These are phyloP conservation scores for Zymoseptoria pseudotritici DNA, from an alignment of 2,329 filamentous ascomycete genomes.

Conservation along the genomic window DNA sequence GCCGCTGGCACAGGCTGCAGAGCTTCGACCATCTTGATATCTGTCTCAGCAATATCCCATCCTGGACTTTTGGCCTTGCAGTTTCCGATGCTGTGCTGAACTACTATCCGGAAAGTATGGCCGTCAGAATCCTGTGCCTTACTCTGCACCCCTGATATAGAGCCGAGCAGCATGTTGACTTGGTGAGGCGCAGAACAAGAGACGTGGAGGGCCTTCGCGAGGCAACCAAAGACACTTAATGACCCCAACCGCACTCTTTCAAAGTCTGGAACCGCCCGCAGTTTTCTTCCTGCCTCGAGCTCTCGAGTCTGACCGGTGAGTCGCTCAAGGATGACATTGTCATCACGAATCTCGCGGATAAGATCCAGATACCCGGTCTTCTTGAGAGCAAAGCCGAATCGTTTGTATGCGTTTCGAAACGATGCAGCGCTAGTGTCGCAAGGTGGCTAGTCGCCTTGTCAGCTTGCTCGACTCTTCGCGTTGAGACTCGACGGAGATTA, in stretches of 20 bases:
- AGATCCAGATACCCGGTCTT: slow-evolving; percentile 25
- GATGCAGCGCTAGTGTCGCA: slow-evolving; percentile 10
- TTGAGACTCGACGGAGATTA: background rate
- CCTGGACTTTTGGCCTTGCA: background rate
- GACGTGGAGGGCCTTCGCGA: slow-evolving; percentile 22
- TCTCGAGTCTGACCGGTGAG: slow-evolving; percentile 22
- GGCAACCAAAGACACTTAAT: slow-evolving; percentile 14
- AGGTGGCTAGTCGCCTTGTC: background rate
- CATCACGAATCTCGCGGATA: slow-evolving; percentile 18
- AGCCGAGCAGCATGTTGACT: slow-evolving; percentile 8
- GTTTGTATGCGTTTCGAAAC: slow-evolving; percentile 27
- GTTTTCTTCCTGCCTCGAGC: slow-evolving; percentile 12
- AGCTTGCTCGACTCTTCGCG: background rate
- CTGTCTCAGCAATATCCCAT: slow-evolving; percentile 4
- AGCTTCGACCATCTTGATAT: background rate
- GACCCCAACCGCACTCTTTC: slow-evolving; percentile 18
- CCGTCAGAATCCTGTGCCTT: background rate
- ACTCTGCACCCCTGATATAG: background rate
- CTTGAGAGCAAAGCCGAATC: slow-evolving; percentile 25
- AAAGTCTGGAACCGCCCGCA: slow-evolving; percentile 18
- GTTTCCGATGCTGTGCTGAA: slow-evolving; percentile 1
- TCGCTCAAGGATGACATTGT: slow-evolving; percentile 19
- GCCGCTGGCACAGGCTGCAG: background rate
- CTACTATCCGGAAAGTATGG: slow-evolving; percentile 3
- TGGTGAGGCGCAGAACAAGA: slow-evolving; percentile 20